These are phyloP conservation scores for Lentinula edodes DNA, from an alignment of 768 basidiomycete genomes.

Conservation along the genomic window DNA sequence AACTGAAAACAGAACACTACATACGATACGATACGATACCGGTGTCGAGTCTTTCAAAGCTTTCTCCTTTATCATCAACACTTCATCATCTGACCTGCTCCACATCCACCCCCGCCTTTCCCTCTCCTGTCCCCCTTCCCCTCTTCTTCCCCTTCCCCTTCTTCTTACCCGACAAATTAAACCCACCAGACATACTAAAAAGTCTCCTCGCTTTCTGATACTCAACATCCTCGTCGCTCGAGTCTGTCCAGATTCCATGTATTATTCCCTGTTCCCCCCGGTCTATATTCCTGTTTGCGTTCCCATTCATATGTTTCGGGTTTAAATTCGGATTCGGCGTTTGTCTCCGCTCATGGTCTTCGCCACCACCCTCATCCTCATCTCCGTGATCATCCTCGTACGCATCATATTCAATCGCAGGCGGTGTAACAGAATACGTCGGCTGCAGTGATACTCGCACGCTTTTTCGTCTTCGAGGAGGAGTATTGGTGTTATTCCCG, in stretches of 20 bases:
- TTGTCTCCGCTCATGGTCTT: neutral
- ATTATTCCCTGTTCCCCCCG: conserved; percentile 1
- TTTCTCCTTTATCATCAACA: too few relatives aligned
- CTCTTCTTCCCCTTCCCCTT: too few relatives aligned
- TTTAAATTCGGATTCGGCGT: too few relatives aligned
- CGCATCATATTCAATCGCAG: conserved; percentile 49
- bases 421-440: conserved; percentile 69
- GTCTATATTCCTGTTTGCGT: neutral
- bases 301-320: neutral
- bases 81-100: too few relatives aligned
- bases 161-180: too few relatives aligned
- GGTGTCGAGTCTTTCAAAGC: too few relatives aligned
- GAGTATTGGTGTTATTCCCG: neutral
- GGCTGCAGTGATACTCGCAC: conserved; percentile 76
- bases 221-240: conserved; percentile 61
- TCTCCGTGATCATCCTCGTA: conserved; percentile 24
- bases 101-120: too few relatives aligned
- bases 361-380: conserved; percentile 8
- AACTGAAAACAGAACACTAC: too few relatives aligned
- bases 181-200: conserved; percentile 31
- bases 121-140: too few relatives aligned
- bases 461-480: conserved; percentile 51
- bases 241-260: conserved; percentile 62
- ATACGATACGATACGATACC: too few relatives aligned
- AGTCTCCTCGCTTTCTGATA: conserved; percentile 54